Evolutionary conservation across 2,329 filamentous ascomycete genomes (phyloP).

Genomic region (Arthrobotrys entomopaga): DNA sequence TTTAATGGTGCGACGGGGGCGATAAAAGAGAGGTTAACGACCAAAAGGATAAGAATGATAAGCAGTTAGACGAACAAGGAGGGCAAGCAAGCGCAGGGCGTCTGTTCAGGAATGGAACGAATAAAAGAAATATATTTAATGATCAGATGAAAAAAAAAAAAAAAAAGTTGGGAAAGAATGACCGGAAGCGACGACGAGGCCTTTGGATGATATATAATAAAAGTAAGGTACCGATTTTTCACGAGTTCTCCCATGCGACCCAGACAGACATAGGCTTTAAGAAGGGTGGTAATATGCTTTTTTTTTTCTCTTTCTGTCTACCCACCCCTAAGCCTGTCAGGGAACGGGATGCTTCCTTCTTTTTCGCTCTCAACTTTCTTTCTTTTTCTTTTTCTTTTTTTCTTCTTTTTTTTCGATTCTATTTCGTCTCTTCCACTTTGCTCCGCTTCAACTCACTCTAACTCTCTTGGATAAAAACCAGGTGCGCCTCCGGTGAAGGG

Average conservation of each 20-base stretch:
- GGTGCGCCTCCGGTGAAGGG: slow-evolving; percentile 44
- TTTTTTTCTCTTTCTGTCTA: background rate
- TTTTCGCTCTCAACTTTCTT: slow-evolving; percentile 16
- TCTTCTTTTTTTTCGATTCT: background rate
- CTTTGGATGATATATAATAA: slow-evolving; percentile 55
- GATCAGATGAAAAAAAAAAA: slow-evolving; percentile 52
- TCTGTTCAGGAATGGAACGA: slow-evolving; percentile 25
- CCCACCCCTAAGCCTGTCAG: slow-evolving; percentile 26
- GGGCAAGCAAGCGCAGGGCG: slow-evolving; percentile 8
- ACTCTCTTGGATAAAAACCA: slow-evolving; percentile 44
- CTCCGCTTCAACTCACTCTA: slow-evolving; percentile 20
- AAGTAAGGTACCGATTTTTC: slow-evolving; percentile 51
- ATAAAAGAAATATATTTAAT: slow-evolving; percentile 23
- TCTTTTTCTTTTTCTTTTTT: slow-evolving; percentile 10
- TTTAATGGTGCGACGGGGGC: slow-evolving; percentile 50
- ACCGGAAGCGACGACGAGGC: slow-evolving; percentile 49
- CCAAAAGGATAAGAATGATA: background rate
- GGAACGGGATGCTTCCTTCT: slow-evolving; percentile 25
- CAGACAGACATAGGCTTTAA: slow-evolving; percentile 26
- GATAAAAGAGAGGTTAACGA: slow-evolving; percentile 26
- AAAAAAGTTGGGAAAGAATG: slow-evolving; percentile 44
- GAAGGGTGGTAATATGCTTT: slow-evolving; percentile 34
- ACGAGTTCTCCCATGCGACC: slow-evolving; percentile 52
- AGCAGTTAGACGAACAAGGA: slow-evolving; percentile 15
- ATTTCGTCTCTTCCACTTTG: slow-evolving; percentile 16